Evolutionary conservation across 164 flowering plant species (phyloP).

Genomic region (Umbilicus rupestris): DNA sequence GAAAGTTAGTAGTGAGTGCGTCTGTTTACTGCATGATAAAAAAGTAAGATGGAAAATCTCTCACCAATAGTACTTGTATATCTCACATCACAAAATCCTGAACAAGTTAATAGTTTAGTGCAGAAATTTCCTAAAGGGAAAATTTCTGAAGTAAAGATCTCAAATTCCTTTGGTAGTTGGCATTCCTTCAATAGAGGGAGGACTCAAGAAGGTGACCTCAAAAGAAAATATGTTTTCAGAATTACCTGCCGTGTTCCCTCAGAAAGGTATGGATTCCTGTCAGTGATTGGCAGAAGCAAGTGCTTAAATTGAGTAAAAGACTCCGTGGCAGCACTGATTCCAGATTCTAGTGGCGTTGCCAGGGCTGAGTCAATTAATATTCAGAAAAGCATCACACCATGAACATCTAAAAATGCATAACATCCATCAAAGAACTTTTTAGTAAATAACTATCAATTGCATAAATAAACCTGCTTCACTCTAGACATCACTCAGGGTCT

Average conservation of each 20-base stretch:
- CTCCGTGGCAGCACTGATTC: constrained; percentile 37
- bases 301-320: constrained; percentile 65
- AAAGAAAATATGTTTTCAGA: neutral
- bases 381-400: neutral
- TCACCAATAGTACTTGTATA: neutral
- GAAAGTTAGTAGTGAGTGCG: too few relatives aligned
- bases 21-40: too few relatives aligned
- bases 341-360: constrained; percentile 44
- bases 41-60: too few relatives aligned
- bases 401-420: neutral
- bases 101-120: neutral
- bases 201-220: neutral
- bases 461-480: too few relatives aligned
- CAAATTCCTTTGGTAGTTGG: too few relatives aligned
- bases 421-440: neutral
- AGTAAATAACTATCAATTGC: too few relatives aligned
- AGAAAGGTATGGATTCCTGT: constrained; percentile 74
- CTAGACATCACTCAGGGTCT: too few relatives aligned
- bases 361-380: constrained; percentile 28
- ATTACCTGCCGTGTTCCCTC: constrained; percentile 93
- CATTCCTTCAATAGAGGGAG: too few relatives aligned
- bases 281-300: constrained; percentile 79
- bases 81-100: neutral
- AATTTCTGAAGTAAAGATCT: too few relatives aligned
- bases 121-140: neutral